Conservation (phyloP, 768 basidiomycete genomes). For the Tricholoma bakamatsutake region DNA sequence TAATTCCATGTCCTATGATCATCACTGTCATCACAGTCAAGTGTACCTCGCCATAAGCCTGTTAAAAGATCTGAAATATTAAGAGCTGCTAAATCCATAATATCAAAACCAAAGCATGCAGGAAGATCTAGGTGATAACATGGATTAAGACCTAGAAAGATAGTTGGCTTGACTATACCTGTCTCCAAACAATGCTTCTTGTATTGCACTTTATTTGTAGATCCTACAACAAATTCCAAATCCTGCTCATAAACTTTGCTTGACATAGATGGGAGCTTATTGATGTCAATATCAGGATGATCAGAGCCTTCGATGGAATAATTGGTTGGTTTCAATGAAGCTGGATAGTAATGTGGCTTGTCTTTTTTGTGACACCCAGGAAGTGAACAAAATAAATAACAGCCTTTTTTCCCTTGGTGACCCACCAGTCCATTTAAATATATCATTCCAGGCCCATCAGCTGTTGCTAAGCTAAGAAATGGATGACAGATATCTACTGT, state of each 20-base stretch:
- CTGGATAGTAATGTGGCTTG: constrained; percentile 21
- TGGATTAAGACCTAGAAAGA: neutral
- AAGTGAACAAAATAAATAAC: constrained; percentile 22
- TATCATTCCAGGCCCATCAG: constrained; percentile 23
- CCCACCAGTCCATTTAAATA: constrained; percentile 22
- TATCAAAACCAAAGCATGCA: neutral
- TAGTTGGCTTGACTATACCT: neutral
- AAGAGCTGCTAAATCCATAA: neutral
- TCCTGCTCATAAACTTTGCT: no score
- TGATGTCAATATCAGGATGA: no score
- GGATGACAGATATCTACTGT: constrained; percentile 4
- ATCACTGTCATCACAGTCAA: neutral
- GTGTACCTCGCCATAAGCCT: no score
- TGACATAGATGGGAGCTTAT: no score
- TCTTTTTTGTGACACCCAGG: constrained; percentile 20
- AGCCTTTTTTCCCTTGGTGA: constrained; percentile 25
- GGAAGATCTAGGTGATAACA: neutral
- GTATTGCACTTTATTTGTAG: no score
- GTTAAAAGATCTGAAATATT: constrained; percentile 3
- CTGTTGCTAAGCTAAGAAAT: constrained; percentile 16
- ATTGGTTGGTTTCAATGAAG: constrained; percentile 11
- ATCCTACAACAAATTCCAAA: no score
- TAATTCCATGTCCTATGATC: neutral
- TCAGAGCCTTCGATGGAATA: no score
- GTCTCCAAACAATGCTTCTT: no score